A percentile compares a stretch with the other conserved stretches of the same genome.
Evolutionary conservation across 1,284 basidiomycete genomes (phyloP).

Genomic region (Trichosporon sp.): DNA sequence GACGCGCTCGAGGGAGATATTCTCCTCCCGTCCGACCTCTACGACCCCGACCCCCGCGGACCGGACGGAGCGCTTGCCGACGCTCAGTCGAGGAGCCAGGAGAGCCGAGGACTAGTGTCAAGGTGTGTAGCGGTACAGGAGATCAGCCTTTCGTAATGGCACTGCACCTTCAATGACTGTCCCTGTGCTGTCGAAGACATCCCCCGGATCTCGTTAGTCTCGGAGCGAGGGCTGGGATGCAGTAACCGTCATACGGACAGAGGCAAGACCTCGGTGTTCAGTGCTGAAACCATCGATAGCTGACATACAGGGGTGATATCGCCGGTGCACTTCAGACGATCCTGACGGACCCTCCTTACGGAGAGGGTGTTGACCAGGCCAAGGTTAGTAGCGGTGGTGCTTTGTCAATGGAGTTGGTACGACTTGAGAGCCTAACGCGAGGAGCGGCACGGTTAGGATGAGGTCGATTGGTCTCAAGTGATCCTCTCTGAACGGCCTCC

Average conservation of each 20-base stretch:
- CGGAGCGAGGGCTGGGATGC: not conserved
- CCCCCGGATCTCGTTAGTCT: too few species aligned
- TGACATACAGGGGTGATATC: slow-evolving; percentile 67
- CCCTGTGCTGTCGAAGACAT: too few species aligned
- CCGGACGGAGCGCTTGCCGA: slow-evolving; percentile 73
- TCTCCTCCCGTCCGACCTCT: slow-evolving; percentile 79
- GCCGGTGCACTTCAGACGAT: slow-evolving; percentile 70
- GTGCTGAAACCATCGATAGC: not conserved
- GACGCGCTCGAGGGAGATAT: slow-evolving; percentile 87
- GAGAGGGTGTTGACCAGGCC: slow-evolving; percentile 79
- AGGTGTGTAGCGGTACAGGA: slow-evolving; percentile 62
- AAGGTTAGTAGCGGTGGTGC: slow-evolving; percentile 65
- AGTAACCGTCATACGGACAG: not conserved
- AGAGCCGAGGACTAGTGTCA: slow-evolving; percentile 72
- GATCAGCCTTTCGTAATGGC: too few species aligned
- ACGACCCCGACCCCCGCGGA: slow-evolving; percentile 80
- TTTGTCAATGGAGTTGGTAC: not conserved
- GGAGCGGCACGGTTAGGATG: too few species aligned
- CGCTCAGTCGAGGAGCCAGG: slow-evolving; percentile 70
- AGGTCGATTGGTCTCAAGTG: too few species aligned
- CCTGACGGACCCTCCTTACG: slow-evolving; percentile 79
- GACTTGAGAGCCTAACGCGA: too few species aligned
- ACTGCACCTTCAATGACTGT: too few species aligned
- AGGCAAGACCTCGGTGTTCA: too few species aligned
- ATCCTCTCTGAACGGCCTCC: too few species aligned